Evolutionary conservation across 2,329 filamentous ascomycete species (phyloP).

Genomic region (Bipolaris oryzae): DNA sequence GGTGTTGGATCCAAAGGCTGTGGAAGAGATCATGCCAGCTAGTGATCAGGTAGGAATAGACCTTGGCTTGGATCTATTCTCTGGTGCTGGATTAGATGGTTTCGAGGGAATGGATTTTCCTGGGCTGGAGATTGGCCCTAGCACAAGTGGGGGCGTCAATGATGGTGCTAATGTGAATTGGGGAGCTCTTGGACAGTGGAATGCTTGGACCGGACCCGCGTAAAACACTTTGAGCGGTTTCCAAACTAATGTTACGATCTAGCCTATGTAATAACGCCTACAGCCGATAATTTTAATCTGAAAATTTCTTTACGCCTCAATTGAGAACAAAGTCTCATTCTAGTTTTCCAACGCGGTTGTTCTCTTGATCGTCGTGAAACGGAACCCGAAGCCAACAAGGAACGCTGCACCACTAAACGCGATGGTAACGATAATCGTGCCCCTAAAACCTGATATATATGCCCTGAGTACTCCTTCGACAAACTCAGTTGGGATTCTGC

Average conservation of each 20-base stretch:
- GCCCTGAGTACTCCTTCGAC: conserved; percentile 4
- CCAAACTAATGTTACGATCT: not conserved
- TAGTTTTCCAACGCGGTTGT: not conserved
- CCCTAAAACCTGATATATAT: conserved; percentile 1
- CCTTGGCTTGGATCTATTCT: conserved; percentile 32
- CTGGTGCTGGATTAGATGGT: conserved; percentile 35
- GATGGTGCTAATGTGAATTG: conserved; percentile 27
- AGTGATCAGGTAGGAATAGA: conserved; percentile 21
- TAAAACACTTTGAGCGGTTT: not conserved
- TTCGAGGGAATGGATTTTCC: conserved; percentile 39
- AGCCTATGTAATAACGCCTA: not conserved
- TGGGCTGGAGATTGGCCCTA: conserved; percentile 19
- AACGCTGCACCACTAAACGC: conserved; percentile 6
- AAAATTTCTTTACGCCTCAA: no score
- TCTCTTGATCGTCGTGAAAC: conserved; percentile 4
- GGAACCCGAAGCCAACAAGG: not conserved
- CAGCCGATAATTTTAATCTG: not conserved
- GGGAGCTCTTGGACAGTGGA: conserved; percentile 39
- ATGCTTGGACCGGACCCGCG: conserved; percentile 12
- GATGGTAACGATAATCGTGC: conserved; percentile 1
- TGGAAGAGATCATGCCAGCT: conserved; percentile 21
- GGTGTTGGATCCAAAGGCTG: conserved; percentile 32
- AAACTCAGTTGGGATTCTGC: not conserved
- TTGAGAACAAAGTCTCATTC: not conserved
- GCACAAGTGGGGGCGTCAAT: conserved; percentile 14